Base-by-base conservation (phyloP, 2,329 filamentous ascomycete genomes). In the Diaporthe ampelina region DNA sequence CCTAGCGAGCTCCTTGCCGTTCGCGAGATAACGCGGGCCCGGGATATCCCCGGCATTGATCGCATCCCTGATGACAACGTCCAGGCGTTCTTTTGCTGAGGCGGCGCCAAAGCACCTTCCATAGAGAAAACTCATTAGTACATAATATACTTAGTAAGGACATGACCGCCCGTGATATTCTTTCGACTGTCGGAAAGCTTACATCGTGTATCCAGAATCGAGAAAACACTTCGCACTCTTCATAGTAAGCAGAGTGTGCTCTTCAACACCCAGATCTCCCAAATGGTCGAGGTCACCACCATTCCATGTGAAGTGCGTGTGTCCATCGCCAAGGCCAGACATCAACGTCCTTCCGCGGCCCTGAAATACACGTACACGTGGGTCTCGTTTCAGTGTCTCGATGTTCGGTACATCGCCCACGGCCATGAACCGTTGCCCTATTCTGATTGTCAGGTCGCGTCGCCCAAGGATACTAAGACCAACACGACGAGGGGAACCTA, bases 291-390 rank as follows among this genome's bases (percentile, higher is more conserved):
- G 80, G 69, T 86, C 83, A 7, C 83, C 81, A 7, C 81, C 82
- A 72, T 88, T 88, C 86, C 86, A 88, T 4, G 83, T 85, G 9
- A 88, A 81, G 76, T 88, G 86, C 0, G 85, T 85, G 77, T 89
- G 87, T 0, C 85, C 84, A 74, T 88, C 87, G 1, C 86, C 85
- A 0, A 88, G 79, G 0, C 87, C 87, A n/a, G 83, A 83, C 84
- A 88, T 88, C 35, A 88, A 76, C 1, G 86, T 88, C 26, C 86
- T 79, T 1, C 85, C 85, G 19, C 78, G 78, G 1, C 85, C 85
- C 7, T 84, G 72, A 58, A 86, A 79, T 37, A 83, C 78, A 45
- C 82, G 80, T 13, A 85, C 81, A 32, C n/a, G 71, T 4, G 76
- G 70, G 52, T 80, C 73, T n/a, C 73, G 76, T 57, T 78, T 75